These are phyloP conservation scores for Phytophthora melonis DNA, from an alignment of 352 stramenopile species.

Conservation along the genomic window DNA sequence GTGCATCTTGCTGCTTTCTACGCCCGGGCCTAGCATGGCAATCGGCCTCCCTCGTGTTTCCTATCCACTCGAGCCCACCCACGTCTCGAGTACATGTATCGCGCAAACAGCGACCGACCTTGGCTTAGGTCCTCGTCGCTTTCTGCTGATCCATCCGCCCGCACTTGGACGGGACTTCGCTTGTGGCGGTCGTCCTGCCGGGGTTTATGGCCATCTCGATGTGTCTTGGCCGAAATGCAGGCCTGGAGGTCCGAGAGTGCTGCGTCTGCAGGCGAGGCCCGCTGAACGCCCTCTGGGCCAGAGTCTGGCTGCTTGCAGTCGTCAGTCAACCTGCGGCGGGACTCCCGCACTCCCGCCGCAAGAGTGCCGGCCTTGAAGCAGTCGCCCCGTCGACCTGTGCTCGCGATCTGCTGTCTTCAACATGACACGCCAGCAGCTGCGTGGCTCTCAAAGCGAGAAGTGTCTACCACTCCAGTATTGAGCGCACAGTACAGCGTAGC, in stretches of 20 bases:
- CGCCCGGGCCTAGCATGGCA: too few relatives aligned
- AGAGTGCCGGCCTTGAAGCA: slow-evolving; percentile 9
- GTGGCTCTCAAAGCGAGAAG: too few relatives aligned
- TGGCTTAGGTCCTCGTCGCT: background rate
- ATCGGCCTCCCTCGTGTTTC: background rate
- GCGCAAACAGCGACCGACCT: slow-evolving; percentile 12
- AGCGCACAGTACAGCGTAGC: background rate
- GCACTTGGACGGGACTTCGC: slow-evolving; percentile 3
- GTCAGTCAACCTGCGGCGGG: background rate
- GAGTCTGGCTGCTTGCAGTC: slow-evolving; percentile 8
- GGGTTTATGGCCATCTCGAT: slow-evolving; percentile 24
- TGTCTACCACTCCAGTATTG: background rate
- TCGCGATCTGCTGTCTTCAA: slow-evolving; percentile 26
- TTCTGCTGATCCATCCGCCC: slow-evolving; percentile 27
- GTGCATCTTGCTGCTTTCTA: too few relatives aligned
- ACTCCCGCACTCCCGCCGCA: background rate
- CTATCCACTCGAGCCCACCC: background rate
- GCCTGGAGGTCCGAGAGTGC: background rate
- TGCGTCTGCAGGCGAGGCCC: background rate
- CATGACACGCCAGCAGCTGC: slow-evolving; percentile 14
- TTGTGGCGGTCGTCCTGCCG: slow-evolving; percentile 25
- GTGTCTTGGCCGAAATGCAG: background rate
- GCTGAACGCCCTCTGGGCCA: slow-evolving; percentile 32
- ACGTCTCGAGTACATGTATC: too few relatives aligned
- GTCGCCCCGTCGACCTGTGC: slow-evolving; percentile 9